phyloP scores from a whole-genome alignment of 2,329 filamentous ascomycete genomes.

The Chaetomiaceae sp. region DNA sequence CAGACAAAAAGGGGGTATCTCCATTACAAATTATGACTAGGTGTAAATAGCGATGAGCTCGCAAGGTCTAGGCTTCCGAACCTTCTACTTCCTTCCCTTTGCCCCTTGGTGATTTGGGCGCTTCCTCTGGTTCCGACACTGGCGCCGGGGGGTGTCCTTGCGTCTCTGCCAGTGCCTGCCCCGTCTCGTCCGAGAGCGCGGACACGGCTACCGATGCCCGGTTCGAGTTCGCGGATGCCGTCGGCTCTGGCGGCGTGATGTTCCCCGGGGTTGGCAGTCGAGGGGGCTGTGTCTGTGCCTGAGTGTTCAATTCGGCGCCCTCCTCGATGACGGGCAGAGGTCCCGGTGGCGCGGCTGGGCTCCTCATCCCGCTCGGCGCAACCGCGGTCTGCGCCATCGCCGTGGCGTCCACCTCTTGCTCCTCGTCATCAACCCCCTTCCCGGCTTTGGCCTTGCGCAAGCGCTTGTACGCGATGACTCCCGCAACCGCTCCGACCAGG shows the following conservation, averaged over 20 bases:
- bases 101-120: slow-evolving; percentile 2
- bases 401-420: neutral
- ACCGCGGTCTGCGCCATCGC: neutral
- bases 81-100: slow-evolving; percentile 13
- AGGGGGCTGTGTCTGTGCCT: slow-evolving; percentile 2
- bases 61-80: neutral
- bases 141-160: neutral
- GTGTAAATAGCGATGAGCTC: neutral
- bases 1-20: slow-evolving; percentile 12
- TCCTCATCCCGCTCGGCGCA: neutral
- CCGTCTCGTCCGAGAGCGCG: slow-evolving; percentile 6
- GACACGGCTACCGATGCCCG: slow-evolving; percentile 13
- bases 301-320: neutral
- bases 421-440: slow-evolving; percentile 14
- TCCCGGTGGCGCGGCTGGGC: slow-evolving; percentile 1
- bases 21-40: slow-evolving; percentile 15
- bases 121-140: neutral
- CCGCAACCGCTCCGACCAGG: slow-evolving; percentile 7
- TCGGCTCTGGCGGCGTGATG: slow-evolving; percentile 6
- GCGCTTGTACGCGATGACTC: slow-evolving; percentile 16
- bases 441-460: neutral
- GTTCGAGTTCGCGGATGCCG: slow-evolving; percentile 1
- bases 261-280: slow-evolving; percentile 12
- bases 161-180: neutral
- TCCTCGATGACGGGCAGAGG: slow-evolving; percentile 17